Evolutionary conservation across 192 early-diverging fungal species (phyloP).

Genomic region (Coemansia furcata): DNA sequence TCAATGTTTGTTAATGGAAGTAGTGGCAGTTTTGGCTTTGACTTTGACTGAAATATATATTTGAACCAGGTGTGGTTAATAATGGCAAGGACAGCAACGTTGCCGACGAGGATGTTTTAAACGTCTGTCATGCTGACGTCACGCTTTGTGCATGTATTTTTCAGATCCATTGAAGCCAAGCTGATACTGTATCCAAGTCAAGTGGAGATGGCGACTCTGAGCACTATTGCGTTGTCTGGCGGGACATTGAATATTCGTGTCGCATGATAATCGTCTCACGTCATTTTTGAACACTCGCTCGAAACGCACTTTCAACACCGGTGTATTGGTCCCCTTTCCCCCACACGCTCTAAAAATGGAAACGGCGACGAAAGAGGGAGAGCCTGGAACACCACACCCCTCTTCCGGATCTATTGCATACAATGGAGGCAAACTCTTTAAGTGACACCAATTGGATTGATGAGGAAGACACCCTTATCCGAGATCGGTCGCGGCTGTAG

Average conservation of each 20-base stretch:
- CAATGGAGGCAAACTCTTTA: neutral
- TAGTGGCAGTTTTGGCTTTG: constrained; percentile 20
- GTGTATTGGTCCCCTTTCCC: neutral
- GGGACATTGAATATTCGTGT: too few species aligned
- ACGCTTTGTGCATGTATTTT: too few species aligned
- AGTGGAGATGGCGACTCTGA: too few species aligned
- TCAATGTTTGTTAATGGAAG: constrained; percentile 25
- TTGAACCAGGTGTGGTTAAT: neutral
- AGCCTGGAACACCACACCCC: neutral
- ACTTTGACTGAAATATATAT: constrained; percentile 11
- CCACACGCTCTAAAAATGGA: neutral
- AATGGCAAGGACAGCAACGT: too few species aligned
- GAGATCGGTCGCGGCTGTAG: neutral
- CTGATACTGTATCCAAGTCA: too few species aligned
- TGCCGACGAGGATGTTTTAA: too few species aligned
- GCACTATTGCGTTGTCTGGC: too few species aligned
- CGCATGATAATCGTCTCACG: too few species aligned
- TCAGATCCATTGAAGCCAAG: too few species aligned
- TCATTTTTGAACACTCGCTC: too few species aligned
- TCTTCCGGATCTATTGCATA: neutral
- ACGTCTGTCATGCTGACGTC: too few species aligned
- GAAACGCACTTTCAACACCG: too few species aligned
- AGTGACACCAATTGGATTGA: neutral
- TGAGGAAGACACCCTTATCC: neutral
- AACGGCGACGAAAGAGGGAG: neutral